Conservation (phyloP, 2,329 filamentous ascomycete species). For the Chrysosphaeria jannelii region DNA sequence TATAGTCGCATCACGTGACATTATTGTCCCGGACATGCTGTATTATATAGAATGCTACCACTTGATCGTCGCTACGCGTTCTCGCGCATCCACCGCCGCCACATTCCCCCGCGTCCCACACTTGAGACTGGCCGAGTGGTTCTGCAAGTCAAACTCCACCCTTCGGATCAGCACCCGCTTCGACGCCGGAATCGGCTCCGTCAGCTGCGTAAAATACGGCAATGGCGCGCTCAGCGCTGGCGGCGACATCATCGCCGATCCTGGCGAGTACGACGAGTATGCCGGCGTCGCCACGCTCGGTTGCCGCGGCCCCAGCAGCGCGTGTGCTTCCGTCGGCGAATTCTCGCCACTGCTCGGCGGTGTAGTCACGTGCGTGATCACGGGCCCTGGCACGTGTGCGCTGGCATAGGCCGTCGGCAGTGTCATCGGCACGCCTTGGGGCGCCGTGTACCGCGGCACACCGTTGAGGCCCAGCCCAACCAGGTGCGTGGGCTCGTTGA, state of each 20-base stretch:
- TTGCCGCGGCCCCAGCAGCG: no score
- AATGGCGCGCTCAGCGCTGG: not conserved
- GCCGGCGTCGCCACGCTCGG: no score
- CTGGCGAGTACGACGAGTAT: not conserved
- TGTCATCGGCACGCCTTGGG: no score
- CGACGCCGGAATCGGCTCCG: conserved; percentile 16
- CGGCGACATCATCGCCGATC: not conserved
- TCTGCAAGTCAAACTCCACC: conserved; percentile 24
- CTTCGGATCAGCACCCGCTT: conserved; percentile 23
- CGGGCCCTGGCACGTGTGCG: no score
- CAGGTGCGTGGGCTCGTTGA: not conserved
- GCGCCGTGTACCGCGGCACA: no score
- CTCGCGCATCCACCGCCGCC: no score
- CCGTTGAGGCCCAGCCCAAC: no score
- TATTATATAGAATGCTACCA: conserved; percentile 11
- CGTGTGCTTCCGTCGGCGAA: no score
- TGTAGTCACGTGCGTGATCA: no score
- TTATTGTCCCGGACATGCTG: not conserved
- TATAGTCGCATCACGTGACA: conserved; percentile 4
- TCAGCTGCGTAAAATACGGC: conserved; percentile 3
- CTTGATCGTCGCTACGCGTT: conserved; percentile 14
- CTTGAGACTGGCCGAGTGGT: conserved; percentile 16
- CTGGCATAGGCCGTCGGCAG: no score
- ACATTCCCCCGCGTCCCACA: conserved; percentile 24
- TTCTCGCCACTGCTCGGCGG: no score